Evolutionary conservation across 495 filamentous ascomycete species (phyloP).

Genomic region (Tuber magnatum): DNA sequence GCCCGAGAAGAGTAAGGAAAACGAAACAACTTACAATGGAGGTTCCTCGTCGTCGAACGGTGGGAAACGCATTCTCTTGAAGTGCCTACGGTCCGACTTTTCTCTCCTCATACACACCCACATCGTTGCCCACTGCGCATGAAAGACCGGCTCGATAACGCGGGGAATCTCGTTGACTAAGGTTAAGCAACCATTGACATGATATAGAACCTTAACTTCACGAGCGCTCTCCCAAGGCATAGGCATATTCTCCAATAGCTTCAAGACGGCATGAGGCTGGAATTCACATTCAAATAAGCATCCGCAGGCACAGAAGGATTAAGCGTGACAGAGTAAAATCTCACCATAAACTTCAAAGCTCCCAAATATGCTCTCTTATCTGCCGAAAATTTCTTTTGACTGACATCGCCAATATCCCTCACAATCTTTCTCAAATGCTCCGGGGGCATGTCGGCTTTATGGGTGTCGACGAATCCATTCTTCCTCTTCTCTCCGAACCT

Average conservation of each 20-base stretch:
- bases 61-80: conserved; percentile 98
- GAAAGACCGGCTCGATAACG: conserved; percentile 97
- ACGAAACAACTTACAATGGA: conserved; percentile 51
- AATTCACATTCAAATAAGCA: conserved; percentile 27
- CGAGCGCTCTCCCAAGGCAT: conserved; percentile 98
- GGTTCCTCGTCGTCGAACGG: conserved; percentile 99
- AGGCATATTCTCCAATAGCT: conserved; percentile 98
- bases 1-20: conserved; percentile 4
- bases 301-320: neutral
- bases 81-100: conserved; percentile 91
- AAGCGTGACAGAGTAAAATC: conserved; percentile 6
- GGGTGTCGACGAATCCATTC: conserved; percentile 90
- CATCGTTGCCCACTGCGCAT: conserved; percentile 99
- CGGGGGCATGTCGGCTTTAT: conserved; percentile 98
- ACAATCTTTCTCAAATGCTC: conserved; percentile 98
- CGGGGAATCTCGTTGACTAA: conserved; percentile 94
- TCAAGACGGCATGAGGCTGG: conserved; percentile 88
- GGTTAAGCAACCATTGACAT: conserved; percentile 95
- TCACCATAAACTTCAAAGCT: conserved; percentile 89
- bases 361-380: conserved; percentile 98
- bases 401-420: conserved; percentile 97
- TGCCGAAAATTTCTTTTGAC: conserved; percentile 97
- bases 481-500: conserved; percentile 96
- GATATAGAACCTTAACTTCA: conserved; percentile 96
- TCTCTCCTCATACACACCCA: conserved; percentile 98